phyloP scores from a whole-genome alignment of 1,139 yeast genomes.

The Sugiyamaella sp. region DNA sequence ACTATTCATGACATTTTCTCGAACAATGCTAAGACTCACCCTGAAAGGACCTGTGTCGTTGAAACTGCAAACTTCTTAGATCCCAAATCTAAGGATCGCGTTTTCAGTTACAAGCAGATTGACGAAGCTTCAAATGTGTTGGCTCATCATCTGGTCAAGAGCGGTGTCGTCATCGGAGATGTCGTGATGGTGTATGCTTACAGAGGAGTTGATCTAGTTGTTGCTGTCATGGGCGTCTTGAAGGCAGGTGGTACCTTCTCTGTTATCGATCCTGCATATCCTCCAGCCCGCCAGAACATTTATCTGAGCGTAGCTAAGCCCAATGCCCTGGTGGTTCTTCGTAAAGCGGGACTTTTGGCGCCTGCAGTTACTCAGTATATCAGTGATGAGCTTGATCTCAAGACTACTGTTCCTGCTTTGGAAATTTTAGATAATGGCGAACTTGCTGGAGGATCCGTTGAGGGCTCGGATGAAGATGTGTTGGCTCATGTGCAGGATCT shows the following conservation, averaged over 20 bases:
- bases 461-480: constrained; percentile 49
- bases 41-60: constrained; percentile 86
- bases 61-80: constrained; percentile 77
- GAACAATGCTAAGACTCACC: constrained; percentile 77
- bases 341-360: constrained; percentile 85
- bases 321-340: constrained; percentile 81
- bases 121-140: constrained; percentile 93
- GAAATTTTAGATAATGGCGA: constrained; percentile 78
- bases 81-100: constrained; percentile 59
- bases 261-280: constrained; percentile 98
- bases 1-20: constrained; percentile 95
- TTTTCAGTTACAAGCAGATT: constrained; percentile 81
- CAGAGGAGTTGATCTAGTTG: constrained; percentile 94
- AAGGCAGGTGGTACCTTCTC: constrained; percentile 99
- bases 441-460: constrained; percentile 58
- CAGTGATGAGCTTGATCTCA: constrained; percentile 65
- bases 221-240: constrained; percentile 95
- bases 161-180: constrained; percentile 88
- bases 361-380: constrained; percentile 78
- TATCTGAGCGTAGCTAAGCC: constrained; percentile 94
- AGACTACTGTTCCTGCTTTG: constrained; percentile 71
- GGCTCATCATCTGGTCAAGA: constrained; percentile 79
- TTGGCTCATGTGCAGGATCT: constrained; percentile 52
- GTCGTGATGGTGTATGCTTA: constrained; percentile 97
- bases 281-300: constrained; percentile 95